Conservation (phyloP, 208 protist species). For the Trypanosoma melophagium region DNA sequence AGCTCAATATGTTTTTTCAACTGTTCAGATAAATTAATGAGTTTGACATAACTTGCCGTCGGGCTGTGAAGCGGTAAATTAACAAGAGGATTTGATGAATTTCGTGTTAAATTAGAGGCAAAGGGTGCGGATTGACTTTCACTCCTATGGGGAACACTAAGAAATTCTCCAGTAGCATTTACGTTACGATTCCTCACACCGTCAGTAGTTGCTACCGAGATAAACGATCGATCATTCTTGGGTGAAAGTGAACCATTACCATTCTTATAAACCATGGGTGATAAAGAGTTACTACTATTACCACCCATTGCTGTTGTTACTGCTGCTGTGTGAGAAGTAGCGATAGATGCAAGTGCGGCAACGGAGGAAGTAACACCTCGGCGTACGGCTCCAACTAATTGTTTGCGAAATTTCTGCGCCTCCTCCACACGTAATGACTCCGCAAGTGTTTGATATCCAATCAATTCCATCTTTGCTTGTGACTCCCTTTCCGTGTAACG, state of each 20-base stretch:
- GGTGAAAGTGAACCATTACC: background rate
- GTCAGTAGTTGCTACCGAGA: no score
- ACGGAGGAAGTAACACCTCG: background rate
- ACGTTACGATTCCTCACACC: background rate
- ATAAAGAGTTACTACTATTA: background rate
- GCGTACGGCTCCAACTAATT: constrained; percentile 12
- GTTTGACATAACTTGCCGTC: constrained; percentile 12
- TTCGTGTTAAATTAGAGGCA: background rate
- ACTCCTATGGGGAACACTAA: background rate
- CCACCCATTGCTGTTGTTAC: no score
- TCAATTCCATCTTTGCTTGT: constrained; percentile 15
- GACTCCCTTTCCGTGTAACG: constrained; percentile 18
- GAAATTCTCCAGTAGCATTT: background rate
- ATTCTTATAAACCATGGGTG: background rate
- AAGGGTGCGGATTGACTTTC: background rate
- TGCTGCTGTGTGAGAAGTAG: no score
- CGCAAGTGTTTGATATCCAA: constrained; percentile 8
- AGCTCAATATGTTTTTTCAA: constrained; percentile 15
- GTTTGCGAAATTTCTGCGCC: constrained; percentile 13
- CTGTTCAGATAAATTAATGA: constrained; percentile 27
- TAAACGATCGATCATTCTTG: background rate
- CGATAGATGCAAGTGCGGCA: no score
- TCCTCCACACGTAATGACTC: constrained; percentile 11
- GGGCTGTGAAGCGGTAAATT: constrained; percentile 3
- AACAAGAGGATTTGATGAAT: constrained; percentile 1